Conservation (phyloP, 129 eudicot genomes). For the Deinandra increscens region DNA sequence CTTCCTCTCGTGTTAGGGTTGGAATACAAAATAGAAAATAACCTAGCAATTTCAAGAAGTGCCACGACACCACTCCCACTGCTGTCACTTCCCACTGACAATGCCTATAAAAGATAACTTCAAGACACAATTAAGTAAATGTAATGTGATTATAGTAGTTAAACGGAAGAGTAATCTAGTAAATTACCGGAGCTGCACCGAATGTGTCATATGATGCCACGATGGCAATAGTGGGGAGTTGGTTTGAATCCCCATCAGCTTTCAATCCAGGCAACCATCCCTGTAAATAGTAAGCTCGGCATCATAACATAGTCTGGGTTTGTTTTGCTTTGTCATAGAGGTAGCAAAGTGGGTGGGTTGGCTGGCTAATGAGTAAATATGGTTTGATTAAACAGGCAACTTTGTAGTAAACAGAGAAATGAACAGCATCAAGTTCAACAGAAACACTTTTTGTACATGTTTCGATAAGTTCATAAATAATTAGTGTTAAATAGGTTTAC, state of each 20-base stretch:
- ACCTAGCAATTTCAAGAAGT: conserved; percentile 91
- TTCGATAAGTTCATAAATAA: not conserved
- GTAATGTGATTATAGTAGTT: conserved; percentile 12
- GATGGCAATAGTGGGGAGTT: conserved; percentile 94
- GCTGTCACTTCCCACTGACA: conserved; percentile 97
- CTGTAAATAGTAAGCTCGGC: conserved; percentile 35
- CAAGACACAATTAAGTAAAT: not conserved
- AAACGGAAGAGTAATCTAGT: conserved; percentile 10
- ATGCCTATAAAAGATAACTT: conserved; percentile 45
- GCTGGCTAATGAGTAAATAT: not conserved
- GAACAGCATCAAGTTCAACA: not conserved
- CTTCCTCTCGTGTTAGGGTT: conserved; percentile 92
- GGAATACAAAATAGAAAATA: conserved; percentile 81
- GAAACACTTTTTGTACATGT: not conserved
- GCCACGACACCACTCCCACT: conserved; percentile 95
- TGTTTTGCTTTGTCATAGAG: not conserved
- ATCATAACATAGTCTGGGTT: conserved; percentile 1
- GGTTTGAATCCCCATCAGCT: conserved; percentile 81
- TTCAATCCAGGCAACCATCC: conserved; percentile 98
- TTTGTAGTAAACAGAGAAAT: not conserved
- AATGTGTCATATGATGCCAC: conserved; percentile 99
- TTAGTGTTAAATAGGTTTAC: not conserved
- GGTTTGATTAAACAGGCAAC: not conserved
- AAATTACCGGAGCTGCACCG: conserved; percentile 95
- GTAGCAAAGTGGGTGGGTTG: not conserved